Evolutionary conservation across 257 asterid genomes (phyloP).

Genomic region (Cinchona pubescens): DNA sequence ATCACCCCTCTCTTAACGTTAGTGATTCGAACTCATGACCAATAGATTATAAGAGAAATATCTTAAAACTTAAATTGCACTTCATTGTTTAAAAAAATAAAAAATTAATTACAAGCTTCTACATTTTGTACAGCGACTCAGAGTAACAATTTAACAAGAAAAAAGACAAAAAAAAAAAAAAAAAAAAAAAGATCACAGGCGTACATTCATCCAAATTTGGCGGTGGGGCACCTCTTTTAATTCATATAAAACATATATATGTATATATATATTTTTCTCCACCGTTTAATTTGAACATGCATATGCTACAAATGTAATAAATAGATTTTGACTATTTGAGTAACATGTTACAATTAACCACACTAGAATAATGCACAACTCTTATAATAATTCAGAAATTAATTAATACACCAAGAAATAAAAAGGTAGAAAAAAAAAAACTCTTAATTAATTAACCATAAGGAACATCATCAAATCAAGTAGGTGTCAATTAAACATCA

Average conservation of each 20-base stretch:
- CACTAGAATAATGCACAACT: not conserved
- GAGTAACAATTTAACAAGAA: not conserved
- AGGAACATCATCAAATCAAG: conserved; percentile 27
- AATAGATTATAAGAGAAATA: too few relatives aligned
- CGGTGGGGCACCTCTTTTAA: too few relatives aligned
- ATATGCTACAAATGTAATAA: not conserved
- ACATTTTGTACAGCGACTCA: not conserved
- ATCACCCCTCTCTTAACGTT: too few relatives aligned
- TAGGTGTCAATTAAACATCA: too few relatives aligned
- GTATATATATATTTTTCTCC: not conserved
- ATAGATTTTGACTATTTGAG: not conserved
- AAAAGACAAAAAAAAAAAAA: not conserved
- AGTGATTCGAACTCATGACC: too few relatives aligned
- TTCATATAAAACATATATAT: too few relatives aligned
- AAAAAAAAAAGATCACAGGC: not conserved
- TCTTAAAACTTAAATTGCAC: too few relatives aligned
- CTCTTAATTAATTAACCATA: not conserved
- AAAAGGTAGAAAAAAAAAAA: not conserved
- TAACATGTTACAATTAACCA: not conserved
- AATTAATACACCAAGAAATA: not conserved
- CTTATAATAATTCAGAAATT: not conserved
- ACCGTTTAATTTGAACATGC: not conserved
- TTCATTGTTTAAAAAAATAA: not conserved
- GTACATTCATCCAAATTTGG: not conserved
- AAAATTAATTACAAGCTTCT: not conserved